Conservation (phyloP, 257 asterid species). For the Echium plantagineum region DNA sequence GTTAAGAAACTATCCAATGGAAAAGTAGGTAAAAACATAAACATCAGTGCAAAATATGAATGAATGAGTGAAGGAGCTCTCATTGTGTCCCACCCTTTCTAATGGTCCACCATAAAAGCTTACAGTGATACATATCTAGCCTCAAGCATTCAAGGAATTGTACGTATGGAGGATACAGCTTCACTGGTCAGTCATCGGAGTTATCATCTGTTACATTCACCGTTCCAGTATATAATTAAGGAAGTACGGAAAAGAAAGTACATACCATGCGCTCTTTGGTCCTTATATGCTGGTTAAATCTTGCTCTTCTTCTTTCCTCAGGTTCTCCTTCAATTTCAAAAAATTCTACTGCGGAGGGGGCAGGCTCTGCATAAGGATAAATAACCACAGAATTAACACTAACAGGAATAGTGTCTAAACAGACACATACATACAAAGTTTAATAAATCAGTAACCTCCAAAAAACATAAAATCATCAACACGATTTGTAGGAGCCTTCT, state of each 20-base stretch:
- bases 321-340: slow-evolving; percentile 69
- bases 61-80: not conserved
- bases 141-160: not conserved
- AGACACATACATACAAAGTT: not conserved
- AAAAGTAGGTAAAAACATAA: too few species aligned
- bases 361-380: slow-evolving; percentile 35
- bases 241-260: not conserved
- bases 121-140: not conserved
- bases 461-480: slow-evolving; percentile 45
- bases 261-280: slow-evolving; percentile 76
- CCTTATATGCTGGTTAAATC: slow-evolving; percentile 52
- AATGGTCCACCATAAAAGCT: not conserved
- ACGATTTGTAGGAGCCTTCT: slow-evolving; percentile 19
- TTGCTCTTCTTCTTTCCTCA: slow-evolving; percentile 66
- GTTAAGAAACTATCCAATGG: not conserved
- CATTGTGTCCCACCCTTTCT: not conserved
- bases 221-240: not conserved
- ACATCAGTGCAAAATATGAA: not conserved
- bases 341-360: slow-evolving; percentile 57
- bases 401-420: not conserved
- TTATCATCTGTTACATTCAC: not conserved
- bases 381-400: not conserved
- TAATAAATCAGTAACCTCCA: slow-evolving; percentile 43
- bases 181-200: not conserved
- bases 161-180: not conserved